Percentiles rank a stretch among this genome's conserved stretches.
Evolutionary conservation across 805 yeast genomes (phyloP).

Genomic region (Candida sonorensis): DNA sequence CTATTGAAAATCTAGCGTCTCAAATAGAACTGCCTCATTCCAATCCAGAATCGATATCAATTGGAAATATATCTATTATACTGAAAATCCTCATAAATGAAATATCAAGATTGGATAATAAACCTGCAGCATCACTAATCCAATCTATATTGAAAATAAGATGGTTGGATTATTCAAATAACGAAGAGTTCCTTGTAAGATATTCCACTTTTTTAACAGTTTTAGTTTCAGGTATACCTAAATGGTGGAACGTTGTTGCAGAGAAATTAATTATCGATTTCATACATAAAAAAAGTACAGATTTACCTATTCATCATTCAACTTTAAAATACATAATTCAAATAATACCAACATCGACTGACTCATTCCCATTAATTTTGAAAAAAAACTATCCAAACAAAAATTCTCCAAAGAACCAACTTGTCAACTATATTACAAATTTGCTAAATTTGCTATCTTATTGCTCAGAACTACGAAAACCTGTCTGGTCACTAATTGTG

Average conservation of each 20-base stretch:
- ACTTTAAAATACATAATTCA: slow-evolving; percentile 57
- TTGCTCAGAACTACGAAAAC: slow-evolving; percentile 67
- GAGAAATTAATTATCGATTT: slow-evolving; percentile 62
- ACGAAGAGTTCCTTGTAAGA: slow-evolving; percentile 34
- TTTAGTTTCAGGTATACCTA: slow-evolving; percentile 79
- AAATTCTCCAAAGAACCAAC: slow-evolving; percentile 44
- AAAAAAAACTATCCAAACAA: slow-evolving; percentile 74
- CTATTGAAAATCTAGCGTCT: slow-evolving; percentile 51
- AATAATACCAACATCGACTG: slow-evolving; percentile 76
- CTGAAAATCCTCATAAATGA: slow-evolving; percentile 56
- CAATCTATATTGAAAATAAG: slow-evolving; percentile 53
- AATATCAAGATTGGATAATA: slow-evolving; percentile 59
- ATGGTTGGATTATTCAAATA: slow-evolving; percentile 48
- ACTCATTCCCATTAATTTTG: slow-evolving; percentile 52
- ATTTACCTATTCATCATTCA: slow-evolving; percentile 47
- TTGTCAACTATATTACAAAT: slow-evolving; percentile 62
- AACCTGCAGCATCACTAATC: slow-evolving; percentile 45
- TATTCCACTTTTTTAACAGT: slow-evolving; percentile 72
- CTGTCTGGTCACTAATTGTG: slow-evolving; percentile 72
- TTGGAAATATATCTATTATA: slow-evolving; percentile 45
- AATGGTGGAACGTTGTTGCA: slow-evolving; percentile 84
- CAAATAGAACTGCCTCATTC: slow-evolving; percentile 49
- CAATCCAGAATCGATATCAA: slow-evolving; percentile 48
- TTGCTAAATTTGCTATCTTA: slow-evolving; percentile 54
- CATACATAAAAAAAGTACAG: slow-evolving; percentile 14